Evolutionary conservation across 2,329 filamentous ascomycete genomes (phyloP), one percentile per base, ranked within the genome.

Genomic region (Sporothrix schenckii): DNA sequence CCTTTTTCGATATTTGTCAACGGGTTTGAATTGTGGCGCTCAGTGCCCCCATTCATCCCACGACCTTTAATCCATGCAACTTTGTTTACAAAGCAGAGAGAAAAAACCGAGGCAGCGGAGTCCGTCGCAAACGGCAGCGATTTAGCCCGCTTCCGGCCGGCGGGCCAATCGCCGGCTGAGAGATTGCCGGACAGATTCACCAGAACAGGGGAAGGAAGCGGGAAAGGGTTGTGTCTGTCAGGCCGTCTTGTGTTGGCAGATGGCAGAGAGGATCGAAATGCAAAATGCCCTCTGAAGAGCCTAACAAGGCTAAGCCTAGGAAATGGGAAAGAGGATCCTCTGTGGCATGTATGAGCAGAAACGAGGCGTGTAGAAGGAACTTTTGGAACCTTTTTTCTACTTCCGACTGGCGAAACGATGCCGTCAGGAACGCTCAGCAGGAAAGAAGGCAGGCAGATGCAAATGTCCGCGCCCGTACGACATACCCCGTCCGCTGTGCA

Each of bases 131-230:
- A 56, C 39, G 65, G 65, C 49, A 44, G 34, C 21, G 49, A 56
- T 68, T 68, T 68, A 19, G 52, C 14, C 66, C 66, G 52, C 54
- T 68, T 56, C 66, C 52, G 66, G 52, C 66, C 52, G 52, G 66
- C 66, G 66, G 65, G 52, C 52, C n/a, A 58, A 68, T 44, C n/a
- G 19, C 49, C 63, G 50, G 49, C 65, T 21, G 65, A 56, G n/a
- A 27, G 5, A 56, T 16, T 13, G 41, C 10, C 11, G 41, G 41
- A 4, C 41, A 44, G 41, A 44, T 44, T 44, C 41, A 44, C 11
- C 14, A 44, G 41, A 44, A 16, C 11, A 16, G 41, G 41, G 4
- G 41, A 10, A 2, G 41, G 41, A 14, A 16, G 41, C 11, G 14
- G 41, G 41, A 50, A n/a, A 50, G 49, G 49, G 7, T 13, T 19